Evolutionary conservation across 495 filamentous ascomycete genomes (phyloP), one percentile per base, ranked within the genome.

Genomic region (Penicillium bialowiezense): DNA sequence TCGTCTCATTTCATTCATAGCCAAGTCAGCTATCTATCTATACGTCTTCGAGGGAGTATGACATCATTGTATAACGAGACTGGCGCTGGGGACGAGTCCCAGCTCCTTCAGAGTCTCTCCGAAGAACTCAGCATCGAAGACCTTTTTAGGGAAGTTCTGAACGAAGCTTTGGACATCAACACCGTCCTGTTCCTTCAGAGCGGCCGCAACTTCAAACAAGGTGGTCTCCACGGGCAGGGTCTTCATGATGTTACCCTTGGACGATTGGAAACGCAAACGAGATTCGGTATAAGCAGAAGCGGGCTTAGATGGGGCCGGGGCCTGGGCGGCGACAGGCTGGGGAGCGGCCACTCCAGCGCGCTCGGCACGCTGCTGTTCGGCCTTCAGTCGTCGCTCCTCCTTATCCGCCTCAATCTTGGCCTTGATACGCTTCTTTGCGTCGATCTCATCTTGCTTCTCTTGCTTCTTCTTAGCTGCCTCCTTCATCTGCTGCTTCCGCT

Each of bases 371-470:
- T 90, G 88, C 41, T 81, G 73, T 60, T 97, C 95, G 29, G 88
- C 84, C 58, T 88, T 90, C 50, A 86, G 75, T 43, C 86, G 84
- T 36, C 95, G 81, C 54, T 89, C 88, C 50, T 87, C 86, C 71
- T 89, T 95, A 68, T 96, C 90, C 8, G 88, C 90, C 47, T 89
- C 89, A 36, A 99, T 97, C 73, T 87, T 90, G 41, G 89, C 90
- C 71, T 89, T 87, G 62, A 96, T 89, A 24, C 85, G 81, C 70
- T 86, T 86, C 72, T 91, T 92, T 5, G 91, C 92, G 36, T 86
- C 88, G 31, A 86, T 63, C n/a, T 97, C 93, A 5, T 86, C 89
- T 28, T 79, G 74, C 75, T 96, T 96, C 69, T 99, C 93, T 59
- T 81, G 75, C 49, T 84, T 81, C 72, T 95, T 95, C 51, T 81